phyloP scores from a whole-genome alignment of 129 eudicot species.

The Erigeron canadensis region DNA sequence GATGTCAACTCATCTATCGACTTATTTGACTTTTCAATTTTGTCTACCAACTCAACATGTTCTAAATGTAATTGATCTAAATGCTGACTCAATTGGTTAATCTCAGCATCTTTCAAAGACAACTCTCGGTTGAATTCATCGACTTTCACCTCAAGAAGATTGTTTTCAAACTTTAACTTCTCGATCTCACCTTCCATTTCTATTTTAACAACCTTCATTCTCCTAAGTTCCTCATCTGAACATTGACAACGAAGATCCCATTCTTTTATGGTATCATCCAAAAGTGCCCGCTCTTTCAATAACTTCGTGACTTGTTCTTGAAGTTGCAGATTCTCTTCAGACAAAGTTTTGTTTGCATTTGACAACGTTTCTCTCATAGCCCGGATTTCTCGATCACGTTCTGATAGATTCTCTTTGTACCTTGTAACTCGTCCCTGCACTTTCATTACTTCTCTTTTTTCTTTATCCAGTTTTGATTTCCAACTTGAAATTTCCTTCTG shows the following conservation, averaged over 20 bases:
- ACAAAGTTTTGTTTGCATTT: constrained; percentile 63
- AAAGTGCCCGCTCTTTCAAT: constrained; percentile 50
- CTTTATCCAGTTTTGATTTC: constrained; percentile 66
- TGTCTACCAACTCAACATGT: constrained; percentile 50
- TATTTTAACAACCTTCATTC: constrained; percentile 42
- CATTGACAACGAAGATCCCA: constrained; percentile 65
- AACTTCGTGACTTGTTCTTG: constrained; percentile 54
- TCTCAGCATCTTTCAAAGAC: constrained; percentile 38
- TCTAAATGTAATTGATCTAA: constrained; percentile 57
- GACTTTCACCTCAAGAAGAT: constrained; percentile 31
- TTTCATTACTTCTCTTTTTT: constrained; percentile 63
- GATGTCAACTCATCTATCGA: constrained; percentile 38
- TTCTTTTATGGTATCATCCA: constrained; percentile 69
- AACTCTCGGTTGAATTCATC: constrained; percentile 25
- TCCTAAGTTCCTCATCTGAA: constrained; percentile 57
- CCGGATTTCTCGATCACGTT: constrained; percentile 88
- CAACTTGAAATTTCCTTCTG: constrained; percentile 55
- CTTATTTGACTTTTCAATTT: constrained; percentile 39
- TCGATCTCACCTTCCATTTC: constrained; percentile 62
- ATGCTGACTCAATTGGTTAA: constrained; percentile 44
- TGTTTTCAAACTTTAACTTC: constrained; percentile 38
- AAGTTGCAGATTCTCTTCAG: constrained; percentile 71
- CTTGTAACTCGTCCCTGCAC: constrained; percentile 66
- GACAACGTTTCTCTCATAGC: constrained; percentile 60
- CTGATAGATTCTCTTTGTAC: constrained; percentile 73